Evolutionary conservation across 257 asterid genomes (phyloP).

Genomic region (Eustoma russellianum): DNA sequence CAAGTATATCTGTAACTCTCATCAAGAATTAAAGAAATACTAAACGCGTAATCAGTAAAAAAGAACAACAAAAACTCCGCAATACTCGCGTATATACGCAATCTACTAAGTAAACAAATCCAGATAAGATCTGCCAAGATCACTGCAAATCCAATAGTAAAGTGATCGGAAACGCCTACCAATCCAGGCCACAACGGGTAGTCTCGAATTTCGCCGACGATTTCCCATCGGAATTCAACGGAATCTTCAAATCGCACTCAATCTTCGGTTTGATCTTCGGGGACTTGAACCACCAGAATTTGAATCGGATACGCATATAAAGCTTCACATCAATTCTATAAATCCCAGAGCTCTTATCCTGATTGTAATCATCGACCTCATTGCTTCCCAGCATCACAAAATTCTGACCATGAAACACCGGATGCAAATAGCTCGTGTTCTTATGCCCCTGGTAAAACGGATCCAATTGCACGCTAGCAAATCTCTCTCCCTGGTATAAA

Average conservation of each 20-base stretch:
- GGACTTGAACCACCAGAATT: constrained; percentile 37
- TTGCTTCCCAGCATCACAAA: constrained; percentile 21
- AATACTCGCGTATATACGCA: no score
- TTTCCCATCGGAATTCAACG: constrained; percentile 37
- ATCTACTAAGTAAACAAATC: no score
- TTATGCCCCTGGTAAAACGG: constrained; percentile 57
- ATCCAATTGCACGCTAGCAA: constrained; percentile 17
- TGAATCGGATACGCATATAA: constrained; percentile 34
- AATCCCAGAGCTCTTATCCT: constrained; percentile 18
- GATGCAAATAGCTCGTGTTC: constrained; percentile 26
- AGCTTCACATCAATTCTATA: constrained; percentile 49
- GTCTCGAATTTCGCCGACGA: constrained; percentile 26
- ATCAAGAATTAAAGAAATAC: no score
- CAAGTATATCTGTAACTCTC: no score
- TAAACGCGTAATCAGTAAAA: no score
- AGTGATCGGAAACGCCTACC: constrained; percentile 26
- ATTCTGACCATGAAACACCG: constrained; percentile 36
- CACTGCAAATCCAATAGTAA: no score
- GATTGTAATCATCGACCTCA: constrained; percentile 26
- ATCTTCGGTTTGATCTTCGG: constrained; percentile 54
- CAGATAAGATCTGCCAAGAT: no score
- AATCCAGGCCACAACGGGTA: constrained; percentile 51
- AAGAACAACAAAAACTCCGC: no score
- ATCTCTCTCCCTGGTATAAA: constrained; percentile 44
- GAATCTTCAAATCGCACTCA: constrained; percentile 56